Base-by-base conservation (phyloP, 495 filamentous ascomycete genomes). In the Penicillium canariense region DNA sequence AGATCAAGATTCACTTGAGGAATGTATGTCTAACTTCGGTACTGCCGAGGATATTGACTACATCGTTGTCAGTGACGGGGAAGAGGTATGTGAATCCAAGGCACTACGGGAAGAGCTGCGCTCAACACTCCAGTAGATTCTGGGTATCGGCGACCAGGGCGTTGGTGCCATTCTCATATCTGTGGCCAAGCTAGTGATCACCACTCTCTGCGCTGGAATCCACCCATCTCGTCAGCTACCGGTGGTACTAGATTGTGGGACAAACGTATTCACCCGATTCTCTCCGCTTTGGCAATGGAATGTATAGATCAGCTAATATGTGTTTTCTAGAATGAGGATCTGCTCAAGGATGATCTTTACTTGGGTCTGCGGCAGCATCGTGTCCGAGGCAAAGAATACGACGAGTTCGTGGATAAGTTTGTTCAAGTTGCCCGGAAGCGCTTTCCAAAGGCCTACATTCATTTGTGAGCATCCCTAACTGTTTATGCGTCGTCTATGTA, bases 71-170 rank as follows among this genome's bases (percentile, higher is more conserved):
- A 90, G 87, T 40, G 90, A 92, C 76, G 82, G 84, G 6, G 84
- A 87, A 58, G 80, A 85, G 72, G 77, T 81, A 67, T 11, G 23
- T 45, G 10, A 26, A 31, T 31, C 3, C 8, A 23, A 23, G 9
- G 34, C 6, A 0, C 7, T n/a, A 27, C 11, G 9, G 27, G 48
- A 26, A 26, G 1, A 46, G 5, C 6, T 17, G 73, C 69, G 75
- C 60, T 56, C 10, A 52, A 11, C 12, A 68, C 10, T 12, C 26
- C 70, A 2, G 9, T 46, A 91, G 74, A 95, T 96, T 52, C 80
- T 96, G 5, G 91, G 91, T 0, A 93, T 96, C 50, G 91, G 91
- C 2, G 91, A 96, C 63, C 91, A 96, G 68, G 91, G 91, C n/a
- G 87, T 89, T 4, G 91, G 91, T 12, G 90, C 85, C 6, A 89